Evolutionary conservation across 208 protist genomes (phyloP).

Genomic region (Trypanosoma platydactyli): DNA sequence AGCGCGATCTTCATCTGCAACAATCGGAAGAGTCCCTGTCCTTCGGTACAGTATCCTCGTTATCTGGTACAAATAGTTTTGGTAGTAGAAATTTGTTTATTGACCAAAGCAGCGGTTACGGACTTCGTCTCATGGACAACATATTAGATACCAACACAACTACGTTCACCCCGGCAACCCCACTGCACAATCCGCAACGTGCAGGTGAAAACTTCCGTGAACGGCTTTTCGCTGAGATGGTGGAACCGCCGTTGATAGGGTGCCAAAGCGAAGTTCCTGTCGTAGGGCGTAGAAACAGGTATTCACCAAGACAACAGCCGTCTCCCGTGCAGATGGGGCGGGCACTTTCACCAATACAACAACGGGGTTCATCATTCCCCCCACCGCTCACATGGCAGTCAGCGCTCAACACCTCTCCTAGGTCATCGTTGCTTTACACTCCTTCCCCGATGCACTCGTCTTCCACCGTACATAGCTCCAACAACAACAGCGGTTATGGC

Average conservation of each 20-base stretch:
- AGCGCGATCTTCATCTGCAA: background rate
- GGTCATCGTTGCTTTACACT: background rate
- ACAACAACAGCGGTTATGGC: background rate
- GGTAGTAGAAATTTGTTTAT: background rate
- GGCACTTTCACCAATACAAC: background rate
- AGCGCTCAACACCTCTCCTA: background rate
- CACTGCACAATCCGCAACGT: background rate
- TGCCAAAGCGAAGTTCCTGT: background rate
- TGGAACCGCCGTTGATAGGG: background rate
- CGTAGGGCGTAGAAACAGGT: background rate
- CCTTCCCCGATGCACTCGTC: background rate
- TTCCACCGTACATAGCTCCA: background rate
- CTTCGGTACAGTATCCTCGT: no score
- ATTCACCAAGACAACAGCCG: background rate
- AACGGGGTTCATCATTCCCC: background rate
- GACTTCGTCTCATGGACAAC: background rate
- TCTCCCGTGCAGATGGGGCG: background rate
- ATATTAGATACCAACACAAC: background rate
- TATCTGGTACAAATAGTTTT: background rate
- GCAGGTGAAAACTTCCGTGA: constrained; percentile 2
- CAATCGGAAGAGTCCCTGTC: background rate
- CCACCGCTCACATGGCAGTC: background rate
- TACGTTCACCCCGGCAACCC: background rate
- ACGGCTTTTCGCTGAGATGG: background rate
- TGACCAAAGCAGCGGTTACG: background rate